Base-by-base conservation (phyloP, 192 early-diverging fungal genomes). In the Podochytrium sp. region DNA sequence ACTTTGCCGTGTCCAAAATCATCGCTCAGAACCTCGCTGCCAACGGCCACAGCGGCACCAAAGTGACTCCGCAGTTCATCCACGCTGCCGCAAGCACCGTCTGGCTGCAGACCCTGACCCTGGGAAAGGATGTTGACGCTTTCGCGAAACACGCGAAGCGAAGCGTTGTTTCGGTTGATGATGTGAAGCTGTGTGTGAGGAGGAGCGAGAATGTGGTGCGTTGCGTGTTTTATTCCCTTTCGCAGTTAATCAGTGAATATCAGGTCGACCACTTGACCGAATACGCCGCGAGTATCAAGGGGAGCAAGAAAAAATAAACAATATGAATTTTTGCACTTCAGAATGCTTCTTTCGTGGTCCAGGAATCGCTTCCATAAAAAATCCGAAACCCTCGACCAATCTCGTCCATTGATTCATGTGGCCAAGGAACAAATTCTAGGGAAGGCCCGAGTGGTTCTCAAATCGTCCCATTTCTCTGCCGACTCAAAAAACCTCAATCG, bases 171-270 rank as follows among this genome's bases (percentile, higher is more conserved):
- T 47, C 38, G 10, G 64, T 39, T 2, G 64, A 65, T 1, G 64
- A 65, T 33, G 64, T 65, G 10, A 65, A 65, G 43, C 64, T 65
- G 41, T 65, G 64, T 33, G 64, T 65, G 30, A 10, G 64, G 16
- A 43, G 29, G 64, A 65, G 49, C 29, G 41, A 20, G 6, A 34
- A 5, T 4, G 7, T 55, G 52, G 52, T 55, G 30, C 43, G 7
- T 47, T 12, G 20, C 20, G 43, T 47, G 43, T 47, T 47, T 12
- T 47, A 7, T 47, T 47, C 20, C 20, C 43, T 47, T 47, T 47
- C 10, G 10, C 20, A 20, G 20, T 12, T 12, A 47, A 12, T 47
- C 10, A 12, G 43, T 47, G 7, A 20, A 55, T n/a, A n/a, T n/a
- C 23, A 38, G 34, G 59, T 61, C 35, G 59, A 61, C 35, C 59